These are phyloP conservation scores for Aspergillus bridgeri DNA, from an alignment of 495 filamentous ascomycete genomes.

Conservation along the genomic window DNA sequence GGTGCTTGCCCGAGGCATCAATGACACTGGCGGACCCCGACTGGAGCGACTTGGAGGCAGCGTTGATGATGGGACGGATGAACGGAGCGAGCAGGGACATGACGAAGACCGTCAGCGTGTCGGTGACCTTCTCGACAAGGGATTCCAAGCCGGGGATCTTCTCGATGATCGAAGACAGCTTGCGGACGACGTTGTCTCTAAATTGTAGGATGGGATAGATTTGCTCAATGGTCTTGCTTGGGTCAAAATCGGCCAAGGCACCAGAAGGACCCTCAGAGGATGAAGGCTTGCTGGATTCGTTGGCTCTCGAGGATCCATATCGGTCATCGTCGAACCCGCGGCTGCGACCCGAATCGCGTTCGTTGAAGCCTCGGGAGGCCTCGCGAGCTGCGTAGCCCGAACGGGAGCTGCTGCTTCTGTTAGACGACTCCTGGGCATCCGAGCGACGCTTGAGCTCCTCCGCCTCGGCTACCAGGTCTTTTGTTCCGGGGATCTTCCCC, in stretches of 20 bases:
- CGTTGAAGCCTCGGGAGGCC: slow-evolving; percentile 10
- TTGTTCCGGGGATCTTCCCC: slow-evolving; percentile 73
- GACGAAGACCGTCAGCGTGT: slow-evolving; percentile 85
- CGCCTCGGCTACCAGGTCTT: slow-evolving; percentile 73
- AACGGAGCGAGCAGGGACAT: slow-evolving; percentile 87
- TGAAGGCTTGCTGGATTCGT: slow-evolving; percentile 11
- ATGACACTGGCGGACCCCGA: slow-evolving; percentile 78
- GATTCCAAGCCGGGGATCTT: slow-evolving; percentile 88
- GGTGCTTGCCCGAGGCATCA: slow-evolving; percentile 73
- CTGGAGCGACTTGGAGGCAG: slow-evolving; percentile 77
- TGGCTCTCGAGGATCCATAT: not conserved
- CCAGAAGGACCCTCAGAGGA: slow-evolving; percentile 41
- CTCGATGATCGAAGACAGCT: slow-evolving; percentile 77
- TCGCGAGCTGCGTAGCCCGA: slow-evolving; percentile 29
- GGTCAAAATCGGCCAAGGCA: slow-evolving; percentile 76
- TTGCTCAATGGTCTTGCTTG: slow-evolving; percentile 71
- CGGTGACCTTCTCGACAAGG: slow-evolving; percentile 84
- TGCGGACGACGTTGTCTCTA: slow-evolving; percentile 85
- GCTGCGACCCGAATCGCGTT: slow-evolving; percentile 1
- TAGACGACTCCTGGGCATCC: slow-evolving; percentile 68
- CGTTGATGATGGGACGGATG: slow-evolving; percentile 85
- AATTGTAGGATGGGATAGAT: slow-evolving; percentile 96
- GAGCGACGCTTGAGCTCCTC: slow-evolving; percentile 70
- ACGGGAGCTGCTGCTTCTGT: slow-evolving; percentile 34
- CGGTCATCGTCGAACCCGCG: slow-evolving; percentile 10